These are phyloP conservation scores for Chaetomium cochliodes DNA, from an alignment of 495 filamentous ascomycete genomes.

Conservation along the genomic window DNA sequence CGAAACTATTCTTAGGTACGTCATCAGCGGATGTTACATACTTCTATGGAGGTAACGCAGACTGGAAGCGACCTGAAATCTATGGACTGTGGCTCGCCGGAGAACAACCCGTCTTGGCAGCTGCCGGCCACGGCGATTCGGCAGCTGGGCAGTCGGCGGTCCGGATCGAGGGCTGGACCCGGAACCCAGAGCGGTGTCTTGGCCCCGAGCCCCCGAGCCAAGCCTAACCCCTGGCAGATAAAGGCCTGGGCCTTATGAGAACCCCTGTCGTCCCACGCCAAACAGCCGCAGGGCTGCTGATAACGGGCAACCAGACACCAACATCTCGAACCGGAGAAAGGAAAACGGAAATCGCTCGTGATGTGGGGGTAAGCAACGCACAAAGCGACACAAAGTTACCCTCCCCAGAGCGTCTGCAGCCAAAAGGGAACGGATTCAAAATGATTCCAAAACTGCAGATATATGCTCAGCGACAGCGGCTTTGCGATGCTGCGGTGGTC, in stretches of 20 bases:
- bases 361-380: conserved; percentile 8
- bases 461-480: not conserved
- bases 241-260: not conserved
- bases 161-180: not conserved
- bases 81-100: not conserved
- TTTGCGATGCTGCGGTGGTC: not conserved
- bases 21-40: too few relatives aligned
- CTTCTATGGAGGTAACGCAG: too few relatives aligned
- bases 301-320: conserved; percentile 8
- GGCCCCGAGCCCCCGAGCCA: conserved; percentile 6
- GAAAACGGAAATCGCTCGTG: not conserved
- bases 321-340: not conserved
- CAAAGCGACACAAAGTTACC: not conserved
- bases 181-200: not conserved
- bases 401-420: not conserved
- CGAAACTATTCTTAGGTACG: too few relatives aligned
- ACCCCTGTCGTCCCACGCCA: not conserved
- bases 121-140: not conserved
- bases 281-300: not conserved
- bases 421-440: not conserved
- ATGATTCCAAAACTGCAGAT: not conserved
- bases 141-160: conserved; percentile 1
- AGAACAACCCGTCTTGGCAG: conserved; percentile 4
- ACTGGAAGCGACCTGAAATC: too few relatives aligned
- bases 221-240: conserved; percentile 2